Conservation (phyloP, 2,329 filamentous ascomycete species). For the Clonostachys sp. region DNA sequence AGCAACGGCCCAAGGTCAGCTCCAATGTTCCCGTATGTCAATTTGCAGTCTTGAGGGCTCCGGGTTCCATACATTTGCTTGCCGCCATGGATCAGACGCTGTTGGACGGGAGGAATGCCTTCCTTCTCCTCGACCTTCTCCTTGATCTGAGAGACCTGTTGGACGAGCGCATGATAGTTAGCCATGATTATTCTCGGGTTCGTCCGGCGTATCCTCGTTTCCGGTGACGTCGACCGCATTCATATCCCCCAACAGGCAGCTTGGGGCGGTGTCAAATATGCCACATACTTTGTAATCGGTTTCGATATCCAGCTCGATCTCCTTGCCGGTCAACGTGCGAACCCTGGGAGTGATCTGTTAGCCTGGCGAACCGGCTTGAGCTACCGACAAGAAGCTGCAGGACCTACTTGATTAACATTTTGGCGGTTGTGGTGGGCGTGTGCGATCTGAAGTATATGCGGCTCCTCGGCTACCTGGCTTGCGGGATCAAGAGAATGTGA, state of each 20-base stretch:
- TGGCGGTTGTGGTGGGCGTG: neutral
- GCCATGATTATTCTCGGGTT: no score
- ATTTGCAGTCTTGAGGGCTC: constrained; percentile 4
- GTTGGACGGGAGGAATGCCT: constrained; percentile 94
- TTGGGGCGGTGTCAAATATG: neutral
- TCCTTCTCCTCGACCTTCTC: constrained; percentile 99
- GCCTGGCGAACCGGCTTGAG: neutral
- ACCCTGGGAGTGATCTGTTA: constrained; percentile 57
- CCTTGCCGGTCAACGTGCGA: constrained; percentile 94
- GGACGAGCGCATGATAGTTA: neutral
- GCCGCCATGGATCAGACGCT: constrained; percentile 91
- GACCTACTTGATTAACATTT: constrained; percentile 2
- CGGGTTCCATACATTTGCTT: constrained; percentile 81
- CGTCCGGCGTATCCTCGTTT: no score
- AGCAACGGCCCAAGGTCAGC: constrained; percentile 2
- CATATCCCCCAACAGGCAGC: no score
- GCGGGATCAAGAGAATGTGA: no score
- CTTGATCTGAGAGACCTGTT: constrained; percentile 92
- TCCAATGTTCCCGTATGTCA: neutral
- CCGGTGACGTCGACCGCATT: no score
- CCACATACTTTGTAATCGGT: constrained; percentile 76
- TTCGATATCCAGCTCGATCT: constrained; percentile 98
- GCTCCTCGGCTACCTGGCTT: no score
- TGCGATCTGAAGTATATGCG: no score
- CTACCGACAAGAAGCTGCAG: no score